Percentiles rank a stretch among this genome's conserved stretches.
phyloP scores from a whole-genome alignment of 2,329 filamentous ascomycete species.

The Neurospora crassa region DNA sequence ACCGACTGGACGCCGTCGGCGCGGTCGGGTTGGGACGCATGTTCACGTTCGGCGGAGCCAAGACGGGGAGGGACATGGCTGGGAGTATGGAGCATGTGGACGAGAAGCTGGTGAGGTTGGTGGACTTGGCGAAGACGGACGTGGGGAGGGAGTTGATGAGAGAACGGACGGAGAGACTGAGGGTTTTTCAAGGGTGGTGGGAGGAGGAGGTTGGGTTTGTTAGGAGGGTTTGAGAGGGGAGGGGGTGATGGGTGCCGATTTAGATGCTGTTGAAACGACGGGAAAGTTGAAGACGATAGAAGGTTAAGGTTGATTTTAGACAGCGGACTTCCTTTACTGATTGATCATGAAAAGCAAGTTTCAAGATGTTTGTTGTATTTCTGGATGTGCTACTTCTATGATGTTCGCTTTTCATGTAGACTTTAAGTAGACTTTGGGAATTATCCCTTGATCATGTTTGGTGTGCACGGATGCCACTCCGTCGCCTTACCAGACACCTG shows the following conservation, averaged over 20 bases:
- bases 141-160: conserved; percentile 42
- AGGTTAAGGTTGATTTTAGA: background rate
- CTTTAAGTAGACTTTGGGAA: background rate
- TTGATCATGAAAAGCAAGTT: background rate
- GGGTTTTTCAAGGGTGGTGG: conserved; percentile 49
- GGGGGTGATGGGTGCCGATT: background rate
- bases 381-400: background rate
- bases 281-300: background rate
- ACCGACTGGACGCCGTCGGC: conserved; percentile 84
- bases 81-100: conserved; percentile 66
- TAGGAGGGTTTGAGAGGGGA: conserved; percentile 9
- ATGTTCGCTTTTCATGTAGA: background rate
- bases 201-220: conserved; percentile 32
- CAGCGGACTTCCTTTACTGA: background rate
- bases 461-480: background rate
- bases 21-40: conserved; percentile 73
- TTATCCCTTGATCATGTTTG: background rate
- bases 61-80: conserved; percentile 42
- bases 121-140: conserved; percentile 54
- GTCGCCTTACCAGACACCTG: background rate
- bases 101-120: conserved; percentile 62
- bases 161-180: conserved; percentile 43
- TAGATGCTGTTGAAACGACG: background rate
- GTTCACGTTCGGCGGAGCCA: conserved; percentile 67
- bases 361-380: background rate